Evolutionary conservation across 192 early-diverging fungal species (phyloP), one percentile per base, ranked within the genome.

Genomic region (Coemansia sp.): DNA sequence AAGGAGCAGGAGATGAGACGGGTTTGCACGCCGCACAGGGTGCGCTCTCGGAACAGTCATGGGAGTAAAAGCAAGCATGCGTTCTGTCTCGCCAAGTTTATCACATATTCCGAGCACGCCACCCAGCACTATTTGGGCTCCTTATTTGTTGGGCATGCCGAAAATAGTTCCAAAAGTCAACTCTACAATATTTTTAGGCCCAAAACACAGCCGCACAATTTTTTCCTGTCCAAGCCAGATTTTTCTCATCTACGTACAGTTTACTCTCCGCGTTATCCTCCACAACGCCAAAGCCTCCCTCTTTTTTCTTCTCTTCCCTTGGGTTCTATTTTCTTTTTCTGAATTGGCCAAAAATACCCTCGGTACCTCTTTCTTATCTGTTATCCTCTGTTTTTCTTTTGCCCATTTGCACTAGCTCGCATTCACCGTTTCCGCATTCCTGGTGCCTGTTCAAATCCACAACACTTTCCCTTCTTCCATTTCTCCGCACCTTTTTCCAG

Each of bases 201-300:
- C 48, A 49, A 21, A 21, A 49, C 15, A 45, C 43, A 19, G 45
- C 45, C 45, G 10, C 45, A 45, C 11, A 15, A 4, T 5, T 45
- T 45, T 45, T 45, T 45, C 41, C 4, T n/a, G n/a, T 19, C 17
- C 48, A 49, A 49, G 48, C 48, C 48, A 21, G 48, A 4, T 7
- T 49, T 49, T 49, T 49, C 48, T 49, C 48, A 49, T 49, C 48
- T 9, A 49, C 48, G 48, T 17, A 48, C 45, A 49, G 15, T 49
- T 49, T 17, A 19, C 7, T 15, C 48, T 19, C 41, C 41, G 15
- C 41, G 41, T 15, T 15, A 45, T 3, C 41, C 48, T 49, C 48
- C 48, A 19, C 48, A 49, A 7, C 19, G 48, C 48, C 7, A 22
- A 49, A 49, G 19, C 15, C 15, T 27, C 55, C 54, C 27, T 35